Base-by-base conservation (phyloP, 768 basidiomycete species). In the Mycena maculata region DNA sequence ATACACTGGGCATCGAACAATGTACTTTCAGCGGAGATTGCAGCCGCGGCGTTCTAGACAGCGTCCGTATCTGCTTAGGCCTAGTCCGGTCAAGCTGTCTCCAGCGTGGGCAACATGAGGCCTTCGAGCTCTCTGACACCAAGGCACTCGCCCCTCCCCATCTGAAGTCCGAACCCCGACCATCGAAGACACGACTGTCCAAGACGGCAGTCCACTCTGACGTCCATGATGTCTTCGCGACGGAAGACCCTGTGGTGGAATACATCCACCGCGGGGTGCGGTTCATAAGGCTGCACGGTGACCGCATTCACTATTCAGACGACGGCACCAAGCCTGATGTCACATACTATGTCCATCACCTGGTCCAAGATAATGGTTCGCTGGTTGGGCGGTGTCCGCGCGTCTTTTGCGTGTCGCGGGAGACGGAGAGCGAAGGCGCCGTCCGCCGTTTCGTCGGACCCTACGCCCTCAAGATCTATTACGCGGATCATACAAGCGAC, bases 81-180 rank as follows among this genome's bases (percentile, higher is more conserved):
- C 22, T 53, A 44, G 60, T 62, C 50, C 20, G 50, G 12, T 44
- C 60, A 12, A 53, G 18, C 41, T 22, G 7, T 62, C 60, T 44
- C 42, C 41, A 62, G 60, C 60, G 60, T 13, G 60, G 60, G 18
- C 59, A 49, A 53, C 60, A 62, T 45, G 60, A 62, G 42, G 60
- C 30, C 13, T 62, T 62, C 22, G 28, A 62, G 18, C 60, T 62
- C 7, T 10, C 8, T 45, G 16, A 15, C 7, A 28, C 23, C 15
- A 62, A 44, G 42, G 45, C 39, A 9, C 38, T 60, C 25, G 58
- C 16, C 36, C 58, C 47, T 60, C 58, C 58, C 23, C 58, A 60
- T 16, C 47, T 49, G 8, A 27, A 38, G 44, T 36, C 44, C 56
- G 33, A 57, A 13, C 10, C 25, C 27, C 6, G 33, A 36, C 33